A percentile compares a stretch with the other conserved stretches of the same genome.
Evolutionary conservation across 2,329 filamentous ascomycete genomes (phyloP).

Genomic region (Dactylellina leptospora): DNA sequence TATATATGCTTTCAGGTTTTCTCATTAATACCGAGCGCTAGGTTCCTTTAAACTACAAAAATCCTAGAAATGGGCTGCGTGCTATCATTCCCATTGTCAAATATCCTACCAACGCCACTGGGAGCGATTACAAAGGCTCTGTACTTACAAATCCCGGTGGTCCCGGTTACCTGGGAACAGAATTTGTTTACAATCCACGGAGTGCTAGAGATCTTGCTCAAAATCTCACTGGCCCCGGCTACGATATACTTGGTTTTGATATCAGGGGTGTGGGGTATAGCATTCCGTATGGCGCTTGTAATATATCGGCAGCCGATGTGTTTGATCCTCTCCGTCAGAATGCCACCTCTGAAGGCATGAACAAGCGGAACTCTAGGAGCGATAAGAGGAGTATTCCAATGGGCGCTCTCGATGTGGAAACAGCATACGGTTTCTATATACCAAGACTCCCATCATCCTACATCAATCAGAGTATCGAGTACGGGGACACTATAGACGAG

Average conservation of each 20-base stretch:
- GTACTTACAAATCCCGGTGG: slow-evolving; percentile 64
- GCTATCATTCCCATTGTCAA: slow-evolving; percentile 41
- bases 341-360: slow-evolving; percentile 9
- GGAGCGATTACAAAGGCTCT: slow-evolving; percentile 56
- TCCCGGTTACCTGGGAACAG: slow-evolving; percentile 62
- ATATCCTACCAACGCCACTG: slow-evolving; percentile 53
- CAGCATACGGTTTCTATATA: slow-evolving; percentile 18
- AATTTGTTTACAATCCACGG: slow-evolving; percentile 57
- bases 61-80: slow-evolving; percentile 59
- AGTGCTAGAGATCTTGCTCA: not conserved
- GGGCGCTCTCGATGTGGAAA: slow-evolving; percentile 6
- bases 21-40: slow-evolving; percentile 60
- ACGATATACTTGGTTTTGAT: slow-evolving; percentile 47
- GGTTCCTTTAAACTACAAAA: slow-evolving; percentile 64
- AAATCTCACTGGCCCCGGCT: slow-evolving; percentile 31
- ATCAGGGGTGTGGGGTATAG: slow-evolving; percentile 37
- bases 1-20: slow-evolving; percentile 55
- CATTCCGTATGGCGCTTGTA: slow-evolving; percentile 24
- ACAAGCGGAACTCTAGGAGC: not conserved
- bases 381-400: not conserved
- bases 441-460: slow-evolving; percentile 1
- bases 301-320: slow-evolving; percentile 8
- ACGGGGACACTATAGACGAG: not conserved
- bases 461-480: not conserved
- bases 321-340: slow-evolving; percentile 46